These are phyloP conservation scores for Penicillium cosmopolitanum DNA, from an alignment of 495 filamentous ascomycete species.

Conservation along the genomic window DNA sequence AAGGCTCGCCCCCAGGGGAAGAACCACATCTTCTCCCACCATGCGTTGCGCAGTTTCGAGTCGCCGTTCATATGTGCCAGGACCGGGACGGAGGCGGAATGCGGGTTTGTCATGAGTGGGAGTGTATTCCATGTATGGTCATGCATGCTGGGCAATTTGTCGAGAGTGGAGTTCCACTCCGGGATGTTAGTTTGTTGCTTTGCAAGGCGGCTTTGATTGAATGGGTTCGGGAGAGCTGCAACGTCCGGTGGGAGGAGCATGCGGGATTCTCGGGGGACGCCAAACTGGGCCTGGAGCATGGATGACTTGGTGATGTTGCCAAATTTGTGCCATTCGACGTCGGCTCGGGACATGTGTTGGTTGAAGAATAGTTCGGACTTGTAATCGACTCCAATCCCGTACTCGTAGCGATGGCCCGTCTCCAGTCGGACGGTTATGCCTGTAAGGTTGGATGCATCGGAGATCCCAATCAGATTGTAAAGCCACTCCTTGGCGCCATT, in stretches of 20 bases:
- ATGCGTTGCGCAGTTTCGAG: conserved; percentile 39
- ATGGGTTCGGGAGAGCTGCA: conserved; percentile 43
- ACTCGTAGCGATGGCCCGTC: conserved; percentile 55
- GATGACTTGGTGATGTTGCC: conserved; percentile 48
- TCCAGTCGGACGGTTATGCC: conserved; percentile 42
- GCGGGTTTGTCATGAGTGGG: conserved; percentile 58
- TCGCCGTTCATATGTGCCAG: conserved; percentile 56
- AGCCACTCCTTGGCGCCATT: conserved; percentile 50
- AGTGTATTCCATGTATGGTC: conserved; percentile 52
- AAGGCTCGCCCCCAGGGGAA: conserved; percentile 55
- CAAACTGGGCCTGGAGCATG: conserved; percentile 42
- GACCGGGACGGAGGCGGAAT: conserved; percentile 51
- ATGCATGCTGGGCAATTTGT: conserved; percentile 41
- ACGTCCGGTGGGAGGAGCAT: conserved; percentile 49
- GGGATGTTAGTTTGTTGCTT: conserved; percentile 39
- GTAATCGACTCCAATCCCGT: conserved; percentile 61
- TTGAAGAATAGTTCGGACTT: conserved; percentile 59
- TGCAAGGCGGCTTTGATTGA: conserved; percentile 38
- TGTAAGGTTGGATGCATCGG: conserved; percentile 52
- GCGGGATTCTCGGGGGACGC: conserved; percentile 46
- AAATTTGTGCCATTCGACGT: conserved; percentile 54
- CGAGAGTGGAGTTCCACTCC: conserved; percentile 45
- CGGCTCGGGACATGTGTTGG: conserved; percentile 42
- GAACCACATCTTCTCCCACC: conserved; percentile 64
- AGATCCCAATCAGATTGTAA: conserved; percentile 45